Evolutionary conservation across 2,329 filamentous ascomycete genomes (phyloP), one percentile per base, ranked within the genome.

Genomic region (Fusarium sp.): DNA sequence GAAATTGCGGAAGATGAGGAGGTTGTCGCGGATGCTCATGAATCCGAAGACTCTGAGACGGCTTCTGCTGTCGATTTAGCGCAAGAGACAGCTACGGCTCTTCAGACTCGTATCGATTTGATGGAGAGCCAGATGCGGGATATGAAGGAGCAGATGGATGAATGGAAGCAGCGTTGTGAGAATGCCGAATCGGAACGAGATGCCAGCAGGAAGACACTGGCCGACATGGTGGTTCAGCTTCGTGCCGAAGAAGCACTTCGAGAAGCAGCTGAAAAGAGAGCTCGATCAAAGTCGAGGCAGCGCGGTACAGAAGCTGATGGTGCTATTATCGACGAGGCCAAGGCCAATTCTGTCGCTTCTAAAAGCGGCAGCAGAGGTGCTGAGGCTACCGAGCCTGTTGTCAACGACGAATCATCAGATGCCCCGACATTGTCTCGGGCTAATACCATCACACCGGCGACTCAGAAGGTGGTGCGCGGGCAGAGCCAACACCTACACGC

Each of bases 211-310:
- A 88, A 90, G 73, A 89, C 89, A 2, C 78, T 99, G 39, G 88
- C 90, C 1, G 91, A 97, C 72, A 95, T 98, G 92, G 88, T 97
- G 11, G 82, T 91, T 67, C 88, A 89, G 65, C 89, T 97, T 52
- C 86, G 93, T 49, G 82, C 93, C 66, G 86, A 88, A 66, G 85
- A 84, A 64, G 82, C 79, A 27, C 77, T 72, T 61, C 79, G 77
- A 65, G 77, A 75, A 29, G 79, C 75, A n/a, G 76, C 76, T 4
- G 77, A 77, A 31, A 73, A 77, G 59, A 78, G 75, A 44, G 71
- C 73, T 3, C 75, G 73, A 19, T 78, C 77, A n/a, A 67, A 73
- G 11, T 78, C 77, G 32, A 69, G 71, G 44, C 65, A 70, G 45
- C 66, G 73, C 57, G 71, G 71, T 21, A 66, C 65, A 38, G 63